Base-by-base conservation (phyloP, 2,329 filamentous ascomycete species). In the Incumbomyces delicatus region DNA sequence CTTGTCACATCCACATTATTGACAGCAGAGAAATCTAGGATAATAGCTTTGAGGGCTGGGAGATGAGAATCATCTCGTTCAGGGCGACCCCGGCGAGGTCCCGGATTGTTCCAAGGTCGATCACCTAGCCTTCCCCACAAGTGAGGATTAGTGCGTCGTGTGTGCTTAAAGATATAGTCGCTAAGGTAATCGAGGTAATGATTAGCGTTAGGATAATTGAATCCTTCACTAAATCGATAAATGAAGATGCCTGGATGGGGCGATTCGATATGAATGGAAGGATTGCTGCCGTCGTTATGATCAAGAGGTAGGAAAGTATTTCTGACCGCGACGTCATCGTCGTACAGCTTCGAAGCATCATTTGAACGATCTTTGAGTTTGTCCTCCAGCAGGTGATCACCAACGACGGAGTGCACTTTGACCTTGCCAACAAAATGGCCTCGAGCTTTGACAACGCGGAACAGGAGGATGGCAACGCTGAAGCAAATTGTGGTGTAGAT, bases 1-100 rank as follows among this genome's bases (percentile, higher is more conserved):
- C 87, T 94, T 0, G 92, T 95, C 49, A 94, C 80, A 60, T 96
- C 92, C 49, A 95, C 83, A 55, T 94, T 87, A 67, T 95, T 94
- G 54, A 96, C 89, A 0, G 86, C 84, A 2, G 83, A 88, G 66
- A 96, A 94, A 63, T 96, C 92, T 16, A 96, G 76, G 50, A 96
- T 89, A 55, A 96, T 72, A n/a, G 90, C 89, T 62, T 86, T 87
- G 42, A 95, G 76, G 0, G 78, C 82, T 1, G 88, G 84, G 13
- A 81, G 70, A 48, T 70, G 61, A 6, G 63, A 66, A 13, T 70
- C 58, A 50, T 75, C 73, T 33, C 71, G 65, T 41, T 66, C 71
- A 31, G 61, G 64, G 63, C 79, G 62, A 57, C 70, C 74, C 46
- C 68, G 77, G 30, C 77, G 74, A 48, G 86, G 85, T 43, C 87